Conservation (phyloP, 129 eudicot species). For the Rutidosis leptorrhynchoides region DNA sequence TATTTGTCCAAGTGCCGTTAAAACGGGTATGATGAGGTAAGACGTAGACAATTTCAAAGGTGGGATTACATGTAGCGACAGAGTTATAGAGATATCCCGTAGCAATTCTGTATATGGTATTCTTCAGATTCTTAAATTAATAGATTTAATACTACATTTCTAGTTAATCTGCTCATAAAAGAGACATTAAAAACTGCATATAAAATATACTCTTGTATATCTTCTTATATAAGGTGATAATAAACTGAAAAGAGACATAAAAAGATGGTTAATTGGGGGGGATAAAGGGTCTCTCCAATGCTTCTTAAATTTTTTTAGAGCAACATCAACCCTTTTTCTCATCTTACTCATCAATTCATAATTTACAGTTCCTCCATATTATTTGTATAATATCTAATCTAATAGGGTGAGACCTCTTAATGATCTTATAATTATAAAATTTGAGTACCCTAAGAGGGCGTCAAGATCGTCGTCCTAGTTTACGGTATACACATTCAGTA, state of each 20-base stretch:
- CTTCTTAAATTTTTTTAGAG: conserved; percentile 23
- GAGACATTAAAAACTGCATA: not conserved
- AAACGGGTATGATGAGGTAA: no score
- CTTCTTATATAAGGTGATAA: not conserved
- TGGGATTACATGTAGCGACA: no score
- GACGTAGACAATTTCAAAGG: no score
- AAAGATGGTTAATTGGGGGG: conserved; percentile 9
- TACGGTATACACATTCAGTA: conserved; percentile 7
- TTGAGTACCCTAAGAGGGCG: not conserved
- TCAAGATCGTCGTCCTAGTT: not conserved
- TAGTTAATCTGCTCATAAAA: no score
- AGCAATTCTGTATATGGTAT: no score
- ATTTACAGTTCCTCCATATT: conserved; percentile 22
- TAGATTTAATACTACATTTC: no score
- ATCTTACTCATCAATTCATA: conserved; percentile 12
- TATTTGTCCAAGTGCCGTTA: no score
- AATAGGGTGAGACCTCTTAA: conserved; percentile 2
- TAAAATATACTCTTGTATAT: not conserved
- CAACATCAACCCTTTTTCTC: conserved; percentile 23
- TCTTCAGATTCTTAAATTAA: no score
- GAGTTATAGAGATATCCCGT: no score
- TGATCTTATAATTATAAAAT: not conserved
- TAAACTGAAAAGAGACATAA: not conserved
- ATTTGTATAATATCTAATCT: conserved; percentile 24
- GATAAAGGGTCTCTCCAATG: conserved; percentile 7